Evolutionary conservation across 2,329 filamentous ascomycete genomes (phyloP), one percentile per base, ranked within the genome.

Genomic region (Zalaria sp.): DNA sequence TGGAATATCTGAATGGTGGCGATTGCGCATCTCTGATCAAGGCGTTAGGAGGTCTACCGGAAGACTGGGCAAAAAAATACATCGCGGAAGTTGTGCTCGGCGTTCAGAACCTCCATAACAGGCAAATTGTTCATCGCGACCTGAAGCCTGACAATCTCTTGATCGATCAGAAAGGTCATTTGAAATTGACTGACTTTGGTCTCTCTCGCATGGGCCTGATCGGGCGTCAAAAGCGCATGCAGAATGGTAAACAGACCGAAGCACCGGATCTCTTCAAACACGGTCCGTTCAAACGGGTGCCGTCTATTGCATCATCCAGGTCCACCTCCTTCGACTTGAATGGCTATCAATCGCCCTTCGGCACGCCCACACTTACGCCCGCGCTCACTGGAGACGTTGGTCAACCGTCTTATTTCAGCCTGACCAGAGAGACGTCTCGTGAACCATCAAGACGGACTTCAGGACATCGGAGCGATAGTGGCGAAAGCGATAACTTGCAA

Each of bases 41-140:
- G 59, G 79, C 94, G 26, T 72, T 98, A 1, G 88, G 88, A 27
- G 87, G 85, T 3, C 70, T 98, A 25, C 83, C 88, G 0, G 93
- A 98, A 64, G 89, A 96, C 51, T 98, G 93, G 93, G 87, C 85
- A 3, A 93, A 93, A 67, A 96, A 94, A 58, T 98, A 98, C 57
- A 73, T 96, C 34, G 91, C 85, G 3, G 91, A 98, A 64, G 89
- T 98, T 36, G 81, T 98, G 40, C 72, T 96, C n/a, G 91, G 93
- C 11, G 86, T 98, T 32, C 87, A 98, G 58, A 88, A 98, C 66
- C 70, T 98, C 37, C 91, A 98, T 63, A 85, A 81, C 57, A 78
- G 89, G 45, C 86, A 89, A 45, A 95, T 98, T 57, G 89, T 98
- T 36, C 93, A 98, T 63, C 83, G 91, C 54, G 91, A 98, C 57